Conservation (phyloP, 257 asterid genomes). For the Vinca minor region DNA sequence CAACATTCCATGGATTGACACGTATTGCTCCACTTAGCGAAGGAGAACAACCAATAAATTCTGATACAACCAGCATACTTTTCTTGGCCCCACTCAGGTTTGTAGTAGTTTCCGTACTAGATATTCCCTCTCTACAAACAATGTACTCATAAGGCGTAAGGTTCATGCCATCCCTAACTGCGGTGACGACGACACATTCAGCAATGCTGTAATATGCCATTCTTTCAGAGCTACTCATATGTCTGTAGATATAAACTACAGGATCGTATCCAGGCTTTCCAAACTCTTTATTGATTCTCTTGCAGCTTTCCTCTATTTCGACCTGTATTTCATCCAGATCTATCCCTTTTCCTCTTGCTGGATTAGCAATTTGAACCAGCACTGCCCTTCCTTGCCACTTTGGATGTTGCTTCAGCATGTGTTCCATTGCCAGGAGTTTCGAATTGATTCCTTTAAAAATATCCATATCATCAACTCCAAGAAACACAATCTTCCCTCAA, state of each 20-base stretch:
- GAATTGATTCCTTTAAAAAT: conserved; percentile 82
- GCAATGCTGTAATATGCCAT: conserved; percentile 83
- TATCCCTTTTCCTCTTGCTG: conserved; percentile 73
- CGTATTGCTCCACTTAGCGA: conserved; percentile 87
- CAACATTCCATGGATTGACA: conserved; percentile 74
- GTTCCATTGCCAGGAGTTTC: conserved; percentile 81
- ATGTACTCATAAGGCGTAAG: conserved; percentile 84
- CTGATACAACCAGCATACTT: conserved; percentile 91
- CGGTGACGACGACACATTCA: conserved; percentile 88
- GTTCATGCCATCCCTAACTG: conserved; percentile 92
- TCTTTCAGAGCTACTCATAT: conserved; percentile 64
- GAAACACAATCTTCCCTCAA: conserved; percentile 64
- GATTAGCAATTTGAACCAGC: conserved; percentile 73
- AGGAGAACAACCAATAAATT: conserved; percentile 87
- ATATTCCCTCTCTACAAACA: conserved; percentile 68
- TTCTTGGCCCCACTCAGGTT: conserved; percentile 54
- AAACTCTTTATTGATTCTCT: conserved; percentile 54
- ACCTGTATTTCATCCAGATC: conserved; percentile 57
- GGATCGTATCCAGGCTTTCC: conserved; percentile 81
- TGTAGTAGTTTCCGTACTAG: conserved; percentile 41
- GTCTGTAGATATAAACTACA: conserved; percentile 42
- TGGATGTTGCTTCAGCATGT: conserved; percentile 73
- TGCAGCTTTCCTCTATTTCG: conserved; percentile 64
- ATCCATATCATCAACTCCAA: conserved; percentile 91
- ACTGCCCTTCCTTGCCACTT: conserved; percentile 83